These are phyloP conservation scores for Ustilago hordei DNA, from an alignment of 1,284 basidiomycete species.

Conservation along the genomic window DNA sequence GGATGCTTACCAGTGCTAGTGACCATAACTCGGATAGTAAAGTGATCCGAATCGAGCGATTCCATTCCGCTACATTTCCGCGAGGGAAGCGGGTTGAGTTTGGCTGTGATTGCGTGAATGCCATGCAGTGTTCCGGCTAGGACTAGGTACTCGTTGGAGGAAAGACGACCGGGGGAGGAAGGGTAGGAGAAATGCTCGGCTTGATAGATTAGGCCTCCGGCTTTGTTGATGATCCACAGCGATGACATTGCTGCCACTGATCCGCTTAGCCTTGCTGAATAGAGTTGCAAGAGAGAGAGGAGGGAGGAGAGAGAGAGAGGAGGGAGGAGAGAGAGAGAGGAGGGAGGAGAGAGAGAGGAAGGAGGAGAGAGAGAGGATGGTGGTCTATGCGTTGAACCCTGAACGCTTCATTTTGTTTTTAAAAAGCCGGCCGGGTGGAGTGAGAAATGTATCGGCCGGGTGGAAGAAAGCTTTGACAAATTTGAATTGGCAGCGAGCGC, in stretches of 20 bases:
- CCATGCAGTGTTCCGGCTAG: constrained; percentile 97
- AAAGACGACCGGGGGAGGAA: constrained; percentile 70
- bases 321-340: not conserved
- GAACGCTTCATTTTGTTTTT: not conserved
- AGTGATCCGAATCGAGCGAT: constrained; percentile 91
- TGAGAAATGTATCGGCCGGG: constrained; percentile 31
- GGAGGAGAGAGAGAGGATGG: not conserved
- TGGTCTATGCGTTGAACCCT: constrained; percentile 32
- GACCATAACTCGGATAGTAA: constrained; percentile 88
- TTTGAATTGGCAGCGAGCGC: not conserved
- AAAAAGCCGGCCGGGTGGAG: not conserved
- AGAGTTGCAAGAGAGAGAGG: not conserved
- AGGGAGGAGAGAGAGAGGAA: constrained; percentile 10
- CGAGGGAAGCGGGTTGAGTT: constrained; percentile 79
- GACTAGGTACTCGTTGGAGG: constrained; percentile 97
- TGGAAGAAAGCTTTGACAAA: constrained; percentile 31
- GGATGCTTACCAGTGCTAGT: constrained; percentile 85
- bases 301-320: constrained; percentile 5
- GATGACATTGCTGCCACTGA: constrained; percentile 54
- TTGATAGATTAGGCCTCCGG: constrained; percentile 94
- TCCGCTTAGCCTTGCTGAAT: not conserved
- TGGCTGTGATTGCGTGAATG: constrained; percentile 95
- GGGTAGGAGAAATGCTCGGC: constrained; percentile 76
- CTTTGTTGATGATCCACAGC: constrained; percentile 98
- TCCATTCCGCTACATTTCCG: constrained; percentile 80